These are phyloP conservation scores for Bipolaris gigantea DNA, from an alignment of 2,329 filamentous ascomycete species.

Conservation along the genomic window DNA sequence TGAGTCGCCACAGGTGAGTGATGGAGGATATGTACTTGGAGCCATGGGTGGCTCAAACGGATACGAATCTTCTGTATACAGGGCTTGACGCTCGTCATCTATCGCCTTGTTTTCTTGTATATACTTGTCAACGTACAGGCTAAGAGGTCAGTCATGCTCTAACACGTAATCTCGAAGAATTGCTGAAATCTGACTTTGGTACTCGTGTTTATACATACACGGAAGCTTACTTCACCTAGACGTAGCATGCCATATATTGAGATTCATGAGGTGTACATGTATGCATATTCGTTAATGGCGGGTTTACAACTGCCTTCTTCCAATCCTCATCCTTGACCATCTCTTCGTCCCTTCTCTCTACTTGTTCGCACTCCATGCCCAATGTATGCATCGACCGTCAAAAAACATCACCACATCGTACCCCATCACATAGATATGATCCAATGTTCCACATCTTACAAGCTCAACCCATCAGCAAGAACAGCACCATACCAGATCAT, in stretches of 20 bases:
- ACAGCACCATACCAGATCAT: conserved; percentile 78
- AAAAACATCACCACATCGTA: neutral
- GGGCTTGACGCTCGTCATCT: neutral
- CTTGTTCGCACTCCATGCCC: neutral
- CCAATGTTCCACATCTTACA: neutral
- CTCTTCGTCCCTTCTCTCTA: neutral
- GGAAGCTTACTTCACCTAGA: too few relatives aligned
- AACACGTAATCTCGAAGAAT: too few relatives aligned
- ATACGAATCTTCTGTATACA: neutral
- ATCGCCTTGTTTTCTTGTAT: neutral
- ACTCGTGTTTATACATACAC: too few relatives aligned
- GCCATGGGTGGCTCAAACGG: neutral
- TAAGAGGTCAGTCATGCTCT: too few relatives aligned
- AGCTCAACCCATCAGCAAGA: conserved; percentile 53
- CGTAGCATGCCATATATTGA: too few relatives aligned
- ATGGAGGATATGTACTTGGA: neutral
- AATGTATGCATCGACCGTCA: neutral
- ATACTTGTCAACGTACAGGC: too few relatives aligned
- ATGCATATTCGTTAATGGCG: neutral
- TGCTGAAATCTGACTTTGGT: too few relatives aligned
- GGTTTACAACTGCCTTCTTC: neutral
- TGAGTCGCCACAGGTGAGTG: neutral
- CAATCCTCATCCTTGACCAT: neutral
- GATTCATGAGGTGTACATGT: neutral
- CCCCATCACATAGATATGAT: neutral